Base-by-base conservation (phyloP, 768 basidiomycete genomes). In the Leucocoprinus sp. region DNA sequence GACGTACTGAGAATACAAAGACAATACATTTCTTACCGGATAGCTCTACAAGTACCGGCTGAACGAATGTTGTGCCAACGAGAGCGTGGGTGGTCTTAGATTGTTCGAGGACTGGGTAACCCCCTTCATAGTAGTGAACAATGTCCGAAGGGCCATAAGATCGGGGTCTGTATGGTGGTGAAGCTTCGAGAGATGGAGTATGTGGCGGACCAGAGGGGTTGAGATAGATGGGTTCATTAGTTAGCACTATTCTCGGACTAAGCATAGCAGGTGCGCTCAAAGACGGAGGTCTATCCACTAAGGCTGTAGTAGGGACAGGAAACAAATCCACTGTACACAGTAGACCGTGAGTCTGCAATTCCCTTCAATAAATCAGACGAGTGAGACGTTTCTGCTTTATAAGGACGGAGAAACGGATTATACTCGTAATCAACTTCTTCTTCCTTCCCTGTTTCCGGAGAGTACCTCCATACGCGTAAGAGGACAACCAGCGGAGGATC, bases 321-420 rank as follows among this genome's bases (percentile, higher is more conserved):
- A 84, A 85, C 14, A 90, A 67, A 61, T 89, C 87, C 31, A 84
- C 83, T 2, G 80, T 84, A 60, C 87, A 88, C 12, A 90, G 58
- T 9, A 87, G 67, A 2, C 86, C 87, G 23, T 77, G 68, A n/a
- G 67, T 67, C 44, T 80, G 74, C 36, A 82, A 60, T 33, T 75
- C 72, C 34, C 84, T 86, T 55, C 0, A n/a, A 48, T 36, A 52
- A 35, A 15, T 56, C 49, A n/a, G 50, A 47, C 43, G 43, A 48
- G 53, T 42, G 44, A 19, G 44, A 49, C 36, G 46, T 29, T 37
- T 50, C 36, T 38, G n/a, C 11, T 14, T 7, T 42, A 14, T 24
- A 18, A 24, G 5, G 39, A 15, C 17, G 24, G 42, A 33, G 23
- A 34, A 45, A 15, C 49, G 55, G 69, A 24, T 11, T n/a, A 22